These are phyloP conservation scores for Serendipita sp. DNA, from an alignment of 768 basidiomycete genomes.

Conservation along the genomic window DNA sequence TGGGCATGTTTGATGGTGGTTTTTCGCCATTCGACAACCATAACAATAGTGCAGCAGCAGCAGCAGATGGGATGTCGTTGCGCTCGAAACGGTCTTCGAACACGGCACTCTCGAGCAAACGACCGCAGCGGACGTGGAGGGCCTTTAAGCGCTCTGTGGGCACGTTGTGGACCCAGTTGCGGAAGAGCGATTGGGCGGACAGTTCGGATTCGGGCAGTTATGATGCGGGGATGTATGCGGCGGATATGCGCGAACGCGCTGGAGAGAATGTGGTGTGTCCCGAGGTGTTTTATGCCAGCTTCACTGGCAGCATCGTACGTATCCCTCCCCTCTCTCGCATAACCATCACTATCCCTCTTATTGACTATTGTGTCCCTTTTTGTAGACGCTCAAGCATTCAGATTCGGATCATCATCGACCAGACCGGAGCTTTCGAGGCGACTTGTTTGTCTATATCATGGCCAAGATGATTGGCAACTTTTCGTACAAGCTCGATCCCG, in stretches of 20 bases:
- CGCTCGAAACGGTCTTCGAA: too few species aligned
- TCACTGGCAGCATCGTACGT: neutral
- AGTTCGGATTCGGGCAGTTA: slow-evolving; percentile 31
- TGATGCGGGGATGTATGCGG: slow-evolving; percentile 33
- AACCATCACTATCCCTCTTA: neutral
- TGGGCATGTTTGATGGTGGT: neutral
- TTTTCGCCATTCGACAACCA: neutral
- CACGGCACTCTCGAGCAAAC: neutral
- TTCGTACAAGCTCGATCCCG: slow-evolving; percentile 4
- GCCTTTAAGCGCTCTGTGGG: neutral
- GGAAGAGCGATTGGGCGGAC: slow-evolving; percentile 35
- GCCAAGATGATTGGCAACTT: slow-evolving; percentile 4
- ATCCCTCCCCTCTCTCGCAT: neutral
- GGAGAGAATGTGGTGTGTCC: slow-evolving; percentile 25
- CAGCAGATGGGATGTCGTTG: neutral
- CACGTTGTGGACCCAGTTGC: slow-evolving; percentile 20
- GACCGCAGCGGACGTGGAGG: neutral
- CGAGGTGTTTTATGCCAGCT: slow-evolving; percentile 4
- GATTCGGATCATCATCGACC: slow-evolving; percentile 2
- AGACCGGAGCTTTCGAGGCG: neutral
- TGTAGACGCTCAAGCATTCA: neutral
- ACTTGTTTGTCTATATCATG: neutral
- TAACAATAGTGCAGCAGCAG: neutral
- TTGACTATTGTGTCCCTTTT: neutral
- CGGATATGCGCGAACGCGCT: slow-evolving; percentile 26